Base-by-base conservation (phyloP, 78 protist species). In the Dictyostelium citrinum region DNA sequence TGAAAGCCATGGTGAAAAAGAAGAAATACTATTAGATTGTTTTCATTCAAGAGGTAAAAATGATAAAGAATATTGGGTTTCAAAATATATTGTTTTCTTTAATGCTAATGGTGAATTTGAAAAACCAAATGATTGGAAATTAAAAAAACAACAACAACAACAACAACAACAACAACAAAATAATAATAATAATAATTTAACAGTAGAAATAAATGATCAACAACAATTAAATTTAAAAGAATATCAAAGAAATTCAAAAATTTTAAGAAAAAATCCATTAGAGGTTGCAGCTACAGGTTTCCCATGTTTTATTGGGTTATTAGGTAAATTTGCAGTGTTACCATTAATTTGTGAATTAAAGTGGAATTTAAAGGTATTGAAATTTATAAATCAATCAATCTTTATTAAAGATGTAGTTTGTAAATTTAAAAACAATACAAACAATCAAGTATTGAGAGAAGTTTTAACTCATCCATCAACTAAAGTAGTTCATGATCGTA, bases 71-170 rank as follows among this genome's bases (percentile, higher is more conserved):
- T 68, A 67, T 78, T 88, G 93, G 93, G 0, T 5, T 31, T 46
- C 71, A 3, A 55, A 78, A 39, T 17, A 79, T 17, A 22, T 88
- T 10, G 7, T 88, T 5, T 88, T 46, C 51, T 88, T 45, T n/a
- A 72, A 76, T 43, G 17, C 24, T 0, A 8, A 88, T 29, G 93
- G 82, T 35, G 10, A 78, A 8, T 37, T 35, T 29, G 93, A 88
- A 39, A 67, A 88, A n/a, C 64, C 85, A 11, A 5, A 16, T 9
- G n/a, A 67, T 14, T 88, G 93, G 93, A 14, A 58, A 58, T 31
- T 41, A 17, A 35, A 75, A 41, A 55, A 20, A 49, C 60, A 45
- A 49, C 20, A 49, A 49, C 22, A 49, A 49, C 22, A 49, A 49
- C 22, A 58, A 68, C 6, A 45, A 45, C 6, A 5, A 45, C 6